Percentiles rank a stretch among this genome's conserved stretches.
phyloP scores from a whole-genome alignment of 345 rosid genomes.

The Salix caprea region DNA sequence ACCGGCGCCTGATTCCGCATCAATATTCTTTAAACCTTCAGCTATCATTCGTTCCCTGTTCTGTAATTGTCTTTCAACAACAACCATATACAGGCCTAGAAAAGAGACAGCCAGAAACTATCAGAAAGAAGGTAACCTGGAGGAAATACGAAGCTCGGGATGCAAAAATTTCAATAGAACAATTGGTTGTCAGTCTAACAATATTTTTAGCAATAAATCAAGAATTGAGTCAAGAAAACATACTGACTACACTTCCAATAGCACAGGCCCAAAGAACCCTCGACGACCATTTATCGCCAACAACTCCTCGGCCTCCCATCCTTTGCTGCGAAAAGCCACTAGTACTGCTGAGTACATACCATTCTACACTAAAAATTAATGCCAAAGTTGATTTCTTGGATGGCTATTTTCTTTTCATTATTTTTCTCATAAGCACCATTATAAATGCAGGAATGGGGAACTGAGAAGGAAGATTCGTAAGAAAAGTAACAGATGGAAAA shows the following conservation, averaged over 20 bases:
- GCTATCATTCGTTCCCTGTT: constrained; percentile 61
- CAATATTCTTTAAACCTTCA: constrained; percentile 52
- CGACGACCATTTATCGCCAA: constrained; percentile 21
- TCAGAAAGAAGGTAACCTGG: background rate
- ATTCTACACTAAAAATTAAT: background rate
- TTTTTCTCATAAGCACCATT: no score
- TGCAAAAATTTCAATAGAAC: no score
- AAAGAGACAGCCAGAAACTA: background rate
- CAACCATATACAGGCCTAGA: constrained; percentile 79
- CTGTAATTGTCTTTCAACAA: constrained; percentile 69
- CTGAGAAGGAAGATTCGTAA: no score
- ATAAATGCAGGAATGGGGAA: no score
- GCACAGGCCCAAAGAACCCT: constrained; percentile 23
- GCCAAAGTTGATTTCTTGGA: background rate
- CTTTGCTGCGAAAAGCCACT: background rate
- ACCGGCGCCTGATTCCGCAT: constrained; percentile 36
- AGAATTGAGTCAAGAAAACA: background rate
- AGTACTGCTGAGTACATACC: background rate
- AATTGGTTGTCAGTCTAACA: no score
- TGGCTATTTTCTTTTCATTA: no score
- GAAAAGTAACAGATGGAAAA: no score
- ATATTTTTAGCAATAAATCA: no score
- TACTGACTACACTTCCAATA: constrained; percentile 18
- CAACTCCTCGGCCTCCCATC: constrained; percentile 20
- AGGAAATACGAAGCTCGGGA: background rate